phyloP scores from a whole-genome alignment of 2,329 filamentous ascomycete species.

The Arthrinium puccinioides region DNA sequence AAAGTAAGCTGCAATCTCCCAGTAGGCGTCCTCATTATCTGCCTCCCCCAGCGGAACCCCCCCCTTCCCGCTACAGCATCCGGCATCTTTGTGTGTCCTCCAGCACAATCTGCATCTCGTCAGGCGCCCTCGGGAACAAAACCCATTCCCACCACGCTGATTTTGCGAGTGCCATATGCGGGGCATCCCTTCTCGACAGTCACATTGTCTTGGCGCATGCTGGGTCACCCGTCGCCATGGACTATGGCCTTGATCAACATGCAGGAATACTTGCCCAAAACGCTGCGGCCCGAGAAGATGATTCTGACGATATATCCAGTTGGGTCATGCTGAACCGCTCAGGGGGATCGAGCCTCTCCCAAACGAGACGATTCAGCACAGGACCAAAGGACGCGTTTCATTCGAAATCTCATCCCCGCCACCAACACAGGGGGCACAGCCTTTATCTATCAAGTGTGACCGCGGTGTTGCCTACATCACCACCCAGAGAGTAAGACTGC shows the following conservation, averaged over 20 bases:
- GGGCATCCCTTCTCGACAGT: no score
- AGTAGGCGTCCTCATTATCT: no score
- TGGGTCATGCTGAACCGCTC: slow-evolving; percentile 88
- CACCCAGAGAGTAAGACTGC: slow-evolving; percentile 66
- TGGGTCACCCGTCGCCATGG: slow-evolving; percentile 16
- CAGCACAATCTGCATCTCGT: no score
- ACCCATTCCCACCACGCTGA: no score
- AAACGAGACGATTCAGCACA: slow-evolving; percentile 74
- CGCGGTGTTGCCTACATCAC: slow-evolving; percentile 74
- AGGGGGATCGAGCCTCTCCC: slow-evolving; percentile 76
- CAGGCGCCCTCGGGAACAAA: no score
- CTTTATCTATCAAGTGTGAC: slow-evolving; percentile 65
- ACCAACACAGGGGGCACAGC: slow-evolving; percentile 54
- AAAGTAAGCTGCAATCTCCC: no score
- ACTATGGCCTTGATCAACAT: slow-evolving; percentile 35
- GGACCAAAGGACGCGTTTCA: slow-evolving; percentile 70
- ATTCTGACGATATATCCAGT: slow-evolving; percentile 50
- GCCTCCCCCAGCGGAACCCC: no score
- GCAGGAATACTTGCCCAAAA: slow-evolving; percentile 32
- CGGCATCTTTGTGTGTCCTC: no score
- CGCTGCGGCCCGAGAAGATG: slow-evolving; percentile 26
- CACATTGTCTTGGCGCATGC: no score
- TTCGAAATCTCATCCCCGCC: slow-evolving; percentile 67
- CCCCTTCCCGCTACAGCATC: no score
- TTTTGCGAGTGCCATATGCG: no score